A percentile compares a stretch with the other conserved stretches of the same genome.
phyloP scores from a whole-genome alignment of 2,329 filamentous ascomycete genomes.

The Cladosporium oxysporum region DNA sequence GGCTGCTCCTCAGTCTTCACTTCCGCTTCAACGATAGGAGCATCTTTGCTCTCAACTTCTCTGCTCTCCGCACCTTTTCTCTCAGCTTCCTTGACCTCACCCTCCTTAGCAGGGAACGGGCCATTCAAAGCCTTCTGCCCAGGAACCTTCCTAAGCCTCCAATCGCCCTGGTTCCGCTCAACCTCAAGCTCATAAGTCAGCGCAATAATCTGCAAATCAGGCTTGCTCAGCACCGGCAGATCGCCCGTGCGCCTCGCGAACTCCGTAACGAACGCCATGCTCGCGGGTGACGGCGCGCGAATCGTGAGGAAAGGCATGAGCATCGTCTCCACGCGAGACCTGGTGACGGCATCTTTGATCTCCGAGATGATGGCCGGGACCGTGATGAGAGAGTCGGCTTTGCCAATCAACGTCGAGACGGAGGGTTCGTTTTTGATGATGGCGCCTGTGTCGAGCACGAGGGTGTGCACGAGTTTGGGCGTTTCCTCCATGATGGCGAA shows the following conservation, averaged over 20 bases:
- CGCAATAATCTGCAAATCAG: constrained; percentile 87
- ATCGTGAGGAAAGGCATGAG: constrained; percentile 82
- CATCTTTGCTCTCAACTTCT: constrained; percentile 13
- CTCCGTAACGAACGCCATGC: constrained; percentile 74
- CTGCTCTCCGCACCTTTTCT: constrained; percentile 28
- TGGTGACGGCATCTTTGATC: constrained; percentile 80
- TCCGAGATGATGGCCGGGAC: constrained; percentile 84
- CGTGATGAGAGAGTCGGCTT: constrained; percentile 76
- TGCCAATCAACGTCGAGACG: constrained; percentile 75
- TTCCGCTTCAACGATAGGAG: not conserved
- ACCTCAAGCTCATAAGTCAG: constrained; percentile 93
- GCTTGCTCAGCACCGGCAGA: constrained; percentile 79
- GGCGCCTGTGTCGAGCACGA: constrained; percentile 88
- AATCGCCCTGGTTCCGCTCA: constrained; percentile 86
- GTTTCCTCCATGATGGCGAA: constrained; percentile 4
- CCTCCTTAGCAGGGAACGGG: constrained; percentile 54
- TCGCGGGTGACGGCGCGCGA: constrained; percentile 71
- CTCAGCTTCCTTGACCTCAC: constrained; percentile 18
- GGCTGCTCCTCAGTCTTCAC: constrained; percentile 1
- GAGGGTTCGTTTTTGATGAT: constrained; percentile 91
- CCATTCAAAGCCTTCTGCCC: constrained; percentile 79
- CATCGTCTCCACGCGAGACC: constrained; percentile 77
- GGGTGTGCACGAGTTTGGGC: constrained; percentile 72
- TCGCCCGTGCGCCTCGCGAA: constrained; percentile 92
- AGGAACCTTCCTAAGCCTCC: constrained; percentile 75